These are phyloP conservation scores for Cladophialophora psammophila DNA, from an alignment of 2,329 filamentous ascomycete species.

Conservation along the genomic window DNA sequence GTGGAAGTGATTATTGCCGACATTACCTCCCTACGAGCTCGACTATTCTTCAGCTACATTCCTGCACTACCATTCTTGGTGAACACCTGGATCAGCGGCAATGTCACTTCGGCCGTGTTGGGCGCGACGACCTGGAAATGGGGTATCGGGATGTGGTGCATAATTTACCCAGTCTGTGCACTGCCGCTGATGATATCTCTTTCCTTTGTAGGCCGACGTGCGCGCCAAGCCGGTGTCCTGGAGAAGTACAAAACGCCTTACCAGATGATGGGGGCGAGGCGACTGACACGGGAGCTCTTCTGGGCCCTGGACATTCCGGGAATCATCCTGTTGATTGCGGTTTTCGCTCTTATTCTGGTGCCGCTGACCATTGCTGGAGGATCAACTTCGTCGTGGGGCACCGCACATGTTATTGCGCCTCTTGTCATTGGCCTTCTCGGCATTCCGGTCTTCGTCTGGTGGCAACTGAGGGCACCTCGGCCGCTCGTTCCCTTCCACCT, in stretches of 20 bases:
- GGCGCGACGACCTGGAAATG: constrained; percentile 63
- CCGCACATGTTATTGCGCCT: constrained; percentile 60
- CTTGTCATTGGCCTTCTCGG: constrained; percentile 60
- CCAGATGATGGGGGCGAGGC: constrained; percentile 50
- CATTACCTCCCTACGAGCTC: constrained; percentile 67
- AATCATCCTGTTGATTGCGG: constrained; percentile 60
- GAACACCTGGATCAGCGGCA: constrained; percentile 70
- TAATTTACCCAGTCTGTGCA: constrained; percentile 65
- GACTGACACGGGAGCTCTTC: constrained; percentile 57
- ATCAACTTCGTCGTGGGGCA: constrained; percentile 57
- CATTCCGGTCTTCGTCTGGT: constrained; percentile 60
- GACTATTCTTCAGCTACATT: constrained; percentile 71
- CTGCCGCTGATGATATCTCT: constrained; percentile 64
- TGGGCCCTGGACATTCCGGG: constrained; percentile 64
- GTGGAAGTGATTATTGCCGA: constrained; percentile 71
- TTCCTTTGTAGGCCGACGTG: constrained; percentile 59
- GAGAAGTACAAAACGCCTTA: constrained; percentile 54
- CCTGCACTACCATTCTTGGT: constrained; percentile 66
- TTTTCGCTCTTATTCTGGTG: constrained; percentile 61
- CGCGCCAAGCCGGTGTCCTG: constrained; percentile 60
- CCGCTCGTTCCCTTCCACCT: constrained; percentile 67
- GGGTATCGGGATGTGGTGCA: constrained; percentile 70
- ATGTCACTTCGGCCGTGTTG: constrained; percentile 62
- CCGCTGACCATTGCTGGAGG: constrained; percentile 66
- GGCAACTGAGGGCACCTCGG: constrained; percentile 60